Evolutionary conservation across 331 rosid genomes (phyloP).

Genomic region (Erythrophleum ivorense): DNA sequence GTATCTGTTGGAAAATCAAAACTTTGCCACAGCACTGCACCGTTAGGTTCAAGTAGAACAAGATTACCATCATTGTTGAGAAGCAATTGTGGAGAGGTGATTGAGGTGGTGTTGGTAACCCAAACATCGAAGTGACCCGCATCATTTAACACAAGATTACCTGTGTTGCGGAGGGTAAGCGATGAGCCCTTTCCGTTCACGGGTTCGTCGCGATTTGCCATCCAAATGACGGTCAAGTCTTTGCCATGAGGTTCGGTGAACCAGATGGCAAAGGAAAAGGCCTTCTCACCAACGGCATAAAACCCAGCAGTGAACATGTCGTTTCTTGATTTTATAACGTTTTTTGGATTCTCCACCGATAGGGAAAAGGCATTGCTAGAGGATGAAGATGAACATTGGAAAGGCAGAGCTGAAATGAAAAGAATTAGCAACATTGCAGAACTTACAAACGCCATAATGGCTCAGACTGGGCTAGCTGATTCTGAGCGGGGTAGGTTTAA

Average conservation of each 20-base stretch:
- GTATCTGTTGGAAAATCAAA: constrained; percentile 32
- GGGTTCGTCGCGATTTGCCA: constrained; percentile 48
- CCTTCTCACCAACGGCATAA: constrained; percentile 44
- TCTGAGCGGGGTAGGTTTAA: neutral
- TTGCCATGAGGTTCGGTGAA: constrained; percentile 28
- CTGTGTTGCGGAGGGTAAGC: constrained; percentile 40
- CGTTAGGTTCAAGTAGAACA: neutral
- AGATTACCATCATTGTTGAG: neutral
- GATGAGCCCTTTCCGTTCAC: constrained; percentile 49
- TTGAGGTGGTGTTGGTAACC: constrained; percentile 9
- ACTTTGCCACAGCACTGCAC: constrained; percentile 39
- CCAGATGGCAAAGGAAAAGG: constrained; percentile 55
- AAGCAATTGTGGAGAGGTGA: neutral
- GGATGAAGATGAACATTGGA: constrained; percentile 22
- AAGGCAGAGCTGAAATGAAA: constrained; percentile 3
- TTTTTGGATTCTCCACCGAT: constrained; percentile 35
- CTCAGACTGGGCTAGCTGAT: neutral
- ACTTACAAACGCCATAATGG: neutral
- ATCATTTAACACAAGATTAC: constrained; percentile 41
- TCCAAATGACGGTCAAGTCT: constrained; percentile 43
- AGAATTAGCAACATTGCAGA: neutral
- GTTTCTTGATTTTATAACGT: constrained; percentile 28
- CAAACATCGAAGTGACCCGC: constrained; percentile 10
- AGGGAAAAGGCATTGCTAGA: constrained; percentile 34
- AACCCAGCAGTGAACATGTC: constrained; percentile 47